phyloP scores from a whole-genome alignment of 768 basidiomycete genomes.

The Aureoboletus auriporus region DNA sequence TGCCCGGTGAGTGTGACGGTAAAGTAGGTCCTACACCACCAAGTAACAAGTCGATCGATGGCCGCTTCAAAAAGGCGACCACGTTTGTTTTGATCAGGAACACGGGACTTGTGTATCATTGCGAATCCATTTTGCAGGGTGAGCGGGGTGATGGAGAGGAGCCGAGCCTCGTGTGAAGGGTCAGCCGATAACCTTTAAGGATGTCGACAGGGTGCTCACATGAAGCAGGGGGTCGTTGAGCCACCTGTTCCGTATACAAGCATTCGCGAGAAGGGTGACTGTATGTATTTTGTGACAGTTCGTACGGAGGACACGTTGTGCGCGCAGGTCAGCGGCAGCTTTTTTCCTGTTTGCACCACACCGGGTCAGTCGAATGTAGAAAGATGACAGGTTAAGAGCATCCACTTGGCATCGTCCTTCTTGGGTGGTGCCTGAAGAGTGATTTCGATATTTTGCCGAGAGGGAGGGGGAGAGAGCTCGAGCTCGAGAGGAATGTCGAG shows the following conservation, averaged over 20 bases:
- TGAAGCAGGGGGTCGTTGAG: conserved; percentile 80
- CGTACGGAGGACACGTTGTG: conserved; percentile 71
- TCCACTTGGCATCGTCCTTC: conserved; percentile 45
- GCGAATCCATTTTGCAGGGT: conserved; percentile 76
- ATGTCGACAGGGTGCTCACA: conserved; percentile 39
- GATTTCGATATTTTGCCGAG: conserved; percentile 61
- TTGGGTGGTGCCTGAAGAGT: conserved; percentile 50
- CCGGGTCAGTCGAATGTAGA: not conserved
- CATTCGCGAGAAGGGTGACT: conserved; percentile 72
- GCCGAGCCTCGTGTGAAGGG: conserved; percentile 59
- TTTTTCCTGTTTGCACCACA: conserved; percentile 43
- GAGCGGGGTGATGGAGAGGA: conserved; percentile 84
- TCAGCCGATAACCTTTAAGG: conserved; percentile 1
- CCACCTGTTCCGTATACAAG: conserved; percentile 75
- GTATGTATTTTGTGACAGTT: conserved; percentile 90
- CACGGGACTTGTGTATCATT: conserved; percentile 72
- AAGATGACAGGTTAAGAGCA: conserved; percentile 7
- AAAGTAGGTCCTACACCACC: conserved; percentile 83
- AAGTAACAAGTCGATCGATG: conserved; percentile 65
- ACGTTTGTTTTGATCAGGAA: conserved; percentile 77
- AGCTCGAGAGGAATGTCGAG: conserved; percentile 21
- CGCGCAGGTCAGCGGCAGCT: conserved; percentile 40
- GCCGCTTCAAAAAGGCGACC: conserved; percentile 87
- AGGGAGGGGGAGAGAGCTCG: conserved; percentile 25
- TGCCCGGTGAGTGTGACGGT: conserved; percentile 60